These are phyloP conservation scores for Periconia sp. DNA, from an alignment of 2,329 filamentous ascomycete genomes.

Conservation along the genomic window DNA sequence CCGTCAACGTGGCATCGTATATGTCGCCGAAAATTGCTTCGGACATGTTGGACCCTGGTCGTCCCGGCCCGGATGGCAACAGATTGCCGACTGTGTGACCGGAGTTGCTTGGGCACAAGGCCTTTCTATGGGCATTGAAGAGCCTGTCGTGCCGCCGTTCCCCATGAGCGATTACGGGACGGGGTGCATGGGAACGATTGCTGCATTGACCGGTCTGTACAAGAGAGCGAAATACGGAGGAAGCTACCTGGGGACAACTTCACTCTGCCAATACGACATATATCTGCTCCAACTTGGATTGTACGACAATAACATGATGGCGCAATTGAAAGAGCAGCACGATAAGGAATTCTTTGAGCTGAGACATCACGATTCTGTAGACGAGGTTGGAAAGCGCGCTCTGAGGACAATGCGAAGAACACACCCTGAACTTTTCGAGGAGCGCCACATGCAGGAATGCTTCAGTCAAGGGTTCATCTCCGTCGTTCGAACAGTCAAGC, in stretches of 20 bases:
- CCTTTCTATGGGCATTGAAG: slow-evolving; percentile 64
- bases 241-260: slow-evolving; percentile 69
- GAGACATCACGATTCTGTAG: slow-evolving; percentile 67
- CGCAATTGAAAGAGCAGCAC: slow-evolving; percentile 56
- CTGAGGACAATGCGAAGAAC: slow-evolving; percentile 60
- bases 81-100: slow-evolving; percentile 71
- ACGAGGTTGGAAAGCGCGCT: slow-evolving; percentile 67
- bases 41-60: slow-evolving; percentile 70
- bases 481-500: slow-evolving; percentile 56
- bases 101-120: slow-evolving; percentile 68
- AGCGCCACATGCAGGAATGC: slow-evolving; percentile 55
- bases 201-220: slow-evolving; percentile 68
- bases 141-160: slow-evolving; percentile 70
- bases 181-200: slow-evolving; percentile 73
- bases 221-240: slow-evolving; percentile 68
- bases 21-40: slow-evolving; percentile 75
- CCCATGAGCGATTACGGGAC: slow-evolving; percentile 70
- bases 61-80: slow-evolving; percentile 71
- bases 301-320: slow-evolving; percentile 61
- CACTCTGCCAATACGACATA: slow-evolving; percentile 72
- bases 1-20: slow-evolving; percentile 68
- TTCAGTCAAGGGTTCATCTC: slow-evolving; percentile 53
- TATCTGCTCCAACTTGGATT: slow-evolving; percentile 67
- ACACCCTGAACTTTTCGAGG: slow-evolving; percentile 62
- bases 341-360: slow-evolving; percentile 62